Evolutionary conservation across 352 stramenopile species (phyloP), one percentile per base, ranked within the genome.

Genomic region (Globisporangium okanoganense): DNA sequence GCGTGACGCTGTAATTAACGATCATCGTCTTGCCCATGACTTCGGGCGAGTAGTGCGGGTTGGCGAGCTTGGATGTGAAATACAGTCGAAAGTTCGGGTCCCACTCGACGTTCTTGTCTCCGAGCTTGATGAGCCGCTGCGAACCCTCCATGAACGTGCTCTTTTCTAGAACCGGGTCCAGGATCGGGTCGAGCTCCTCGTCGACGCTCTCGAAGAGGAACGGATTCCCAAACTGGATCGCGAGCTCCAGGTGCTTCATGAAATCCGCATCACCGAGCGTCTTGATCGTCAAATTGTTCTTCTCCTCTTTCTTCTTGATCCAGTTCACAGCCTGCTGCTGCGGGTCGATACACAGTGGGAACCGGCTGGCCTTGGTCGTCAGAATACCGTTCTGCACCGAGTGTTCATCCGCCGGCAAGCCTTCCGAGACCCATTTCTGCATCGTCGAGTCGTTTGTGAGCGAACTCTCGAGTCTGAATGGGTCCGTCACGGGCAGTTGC

Each of bases 21-120:
- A 98, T 96, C 90, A 97, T 97, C 0, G 92, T 98, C 59, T 98
- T 98, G 27, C 92, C 89, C 93, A 98, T 98, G 33, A 98, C 88
- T 70, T 98, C 94, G 6, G 94, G 94, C 0, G 87, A 96, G 67
- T 98, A 98, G 65, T 97, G 90, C 29, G 94, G 94, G 48, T 98
- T 98, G 1, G 89, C 89, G 18, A 98, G 76, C 64, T 98, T 98
- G 5, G 90, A 97, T 2, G 94, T 98, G 62, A 98, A 95, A 60
- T 97, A 98, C 3, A 98, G 66, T 0, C 91, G 78, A 64, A 98
- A 98, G 62, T 94, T 94, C 12, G 90, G 64, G 56, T 98, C 92
- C 94, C 94, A 98, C 41, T 97, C 88, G 54, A 98, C 77, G 45
- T 92, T 95, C 70, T 98, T 98, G 72, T 98, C 94, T 8, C 94